Evolutionary conservation across 305 asterid genomes (phyloP), one percentile per base, ranked within the genome.

Genomic region (Withania somnifera): DNA sequence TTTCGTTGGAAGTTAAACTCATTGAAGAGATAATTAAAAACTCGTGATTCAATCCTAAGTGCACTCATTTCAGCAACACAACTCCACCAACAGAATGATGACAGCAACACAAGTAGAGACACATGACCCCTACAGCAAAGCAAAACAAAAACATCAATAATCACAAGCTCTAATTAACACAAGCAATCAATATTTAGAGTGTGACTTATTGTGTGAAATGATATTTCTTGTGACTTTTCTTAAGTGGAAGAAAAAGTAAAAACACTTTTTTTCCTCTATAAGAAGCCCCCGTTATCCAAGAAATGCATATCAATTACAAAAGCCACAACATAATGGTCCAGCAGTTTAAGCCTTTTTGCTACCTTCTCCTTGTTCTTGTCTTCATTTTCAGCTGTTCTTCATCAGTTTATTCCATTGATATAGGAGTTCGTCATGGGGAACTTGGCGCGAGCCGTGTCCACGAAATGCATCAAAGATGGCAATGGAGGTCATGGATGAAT

Each of bases 401-500:
- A 66, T 54, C 84, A 15, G 83, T 40, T 42, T 17, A 71, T 51
- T 77, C 83, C 52, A 82, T 71, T 54, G 75, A 67, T 68, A 71
- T 67, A 11, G 73, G 66, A 24, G 0, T 22, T 42, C 38, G 57
- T 71, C 22, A 14, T 71, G 84, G 45, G 0, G 85, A 66, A 15
- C 42, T 57, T 56, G 82, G 14, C 15, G 2, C 1, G 17, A 32
- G 61, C 42, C 61, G 54, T 22, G 69, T 38, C 50, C 40, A 67
- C 1, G 80, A 63, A 26, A n/a, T 58, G 78, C 82, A 61, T 5
- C 79, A 73, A 82, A 60, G 86, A 86, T 81, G 88, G 91, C 86
- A 81, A 67, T 85, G 87, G 84, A 67, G 82, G 83, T 83, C 89
- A 3, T 71, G 91, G 87, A 87, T 90, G 88, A 90, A 90, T 68